A percentile compares a stretch with the other conserved stretches of the same genome.
phyloP scores from a whole-genome alignment of 108 stramenopile species.

The Cyclotella atomus region DNA sequence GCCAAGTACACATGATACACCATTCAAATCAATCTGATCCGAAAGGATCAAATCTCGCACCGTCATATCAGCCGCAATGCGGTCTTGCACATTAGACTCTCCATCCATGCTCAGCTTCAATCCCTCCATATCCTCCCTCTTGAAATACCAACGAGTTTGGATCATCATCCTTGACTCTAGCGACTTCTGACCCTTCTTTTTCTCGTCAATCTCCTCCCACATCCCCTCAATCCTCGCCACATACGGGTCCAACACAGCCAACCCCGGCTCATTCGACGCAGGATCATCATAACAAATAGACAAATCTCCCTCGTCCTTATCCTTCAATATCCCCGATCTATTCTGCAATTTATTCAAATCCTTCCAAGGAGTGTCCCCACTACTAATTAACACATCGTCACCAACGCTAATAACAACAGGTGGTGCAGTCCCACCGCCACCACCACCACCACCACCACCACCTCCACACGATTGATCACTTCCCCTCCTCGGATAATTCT shows the following conservation, averaged over 20 bases:
- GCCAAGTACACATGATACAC: constrained; percentile 58
- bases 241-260: constrained; percentile 55
- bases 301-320: background rate
- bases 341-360: constrained; percentile 10
- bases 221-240: constrained; percentile 67
- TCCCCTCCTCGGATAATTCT: constrained; percentile 1
- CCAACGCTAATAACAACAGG: constrained; percentile 49
- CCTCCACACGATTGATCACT: background rate
- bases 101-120: constrained; percentile 50
- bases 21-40: constrained; percentile 71
- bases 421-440: constrained; percentile 26
- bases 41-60: constrained; percentile 62
- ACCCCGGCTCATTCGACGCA: constrained; percentile 35
- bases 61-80: constrained; percentile 43
- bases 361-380: constrained; percentile 41
- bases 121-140: constrained; percentile 65
- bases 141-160: constrained; percentile 38
- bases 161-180: constrained; percentile 30
- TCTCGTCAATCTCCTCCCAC: constrained; percentile 58
- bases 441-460: background rate
- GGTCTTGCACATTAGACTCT: constrained; percentile 16
- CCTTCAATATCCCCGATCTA: background rate
- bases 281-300: constrained; percentile 32
- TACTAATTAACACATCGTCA: constrained; percentile 58
- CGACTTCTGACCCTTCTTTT: constrained; percentile 37